A percentile compares a stretch with the other conserved stretches of the same genome.
Conservation (phyloP, 1,139 yeast genomes). For the Candida mesenterica region DNA sequence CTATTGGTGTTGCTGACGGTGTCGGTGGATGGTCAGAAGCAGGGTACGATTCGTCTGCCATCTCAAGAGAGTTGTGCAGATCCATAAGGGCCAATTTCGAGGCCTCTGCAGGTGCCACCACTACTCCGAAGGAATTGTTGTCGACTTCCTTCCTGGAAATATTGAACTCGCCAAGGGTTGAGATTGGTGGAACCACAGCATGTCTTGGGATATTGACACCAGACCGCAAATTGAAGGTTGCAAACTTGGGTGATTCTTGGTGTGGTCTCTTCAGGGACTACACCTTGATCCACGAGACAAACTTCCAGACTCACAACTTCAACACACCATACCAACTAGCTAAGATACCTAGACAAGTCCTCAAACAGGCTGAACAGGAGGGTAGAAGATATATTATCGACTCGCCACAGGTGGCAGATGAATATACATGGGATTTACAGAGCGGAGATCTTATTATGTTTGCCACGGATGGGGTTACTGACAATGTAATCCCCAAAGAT, state of each 20-base stretch:
- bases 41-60: constrained; percentile 85
- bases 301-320: constrained; percentile 81
- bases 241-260: constrained; percentile 95
- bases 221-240: constrained; percentile 52
- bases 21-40: constrained; percentile 97
- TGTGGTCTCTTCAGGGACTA: constrained; percentile 78
- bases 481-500: constrained; percentile 75
- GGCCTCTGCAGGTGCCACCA: constrained; percentile 4
- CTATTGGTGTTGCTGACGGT: constrained; percentile 94
- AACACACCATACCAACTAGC: constrained; percentile 92
- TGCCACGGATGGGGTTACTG: constrained; percentile 94
- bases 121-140: constrained; percentile 51
- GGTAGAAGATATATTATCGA: constrained; percentile 64
- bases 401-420: constrained; percentile 52
- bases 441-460: constrained; percentile 75
- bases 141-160: constrained; percentile 55
- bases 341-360: constrained; percentile 67
- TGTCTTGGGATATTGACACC: constrained; percentile 74
- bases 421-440: constrained; percentile 49
- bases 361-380: constrained; percentile 52
- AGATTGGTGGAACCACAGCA: constrained; percentile 96
- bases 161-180: constrained; percentile 54
- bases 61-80: constrained; percentile 65
- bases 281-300: constrained; percentile 62
- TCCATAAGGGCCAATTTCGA: constrained; percentile 35